These are phyloP conservation scores for Aspergillus jensenii DNA, from an alignment of 2,329 filamentous ascomycete genomes.

Conservation along the genomic window DNA sequence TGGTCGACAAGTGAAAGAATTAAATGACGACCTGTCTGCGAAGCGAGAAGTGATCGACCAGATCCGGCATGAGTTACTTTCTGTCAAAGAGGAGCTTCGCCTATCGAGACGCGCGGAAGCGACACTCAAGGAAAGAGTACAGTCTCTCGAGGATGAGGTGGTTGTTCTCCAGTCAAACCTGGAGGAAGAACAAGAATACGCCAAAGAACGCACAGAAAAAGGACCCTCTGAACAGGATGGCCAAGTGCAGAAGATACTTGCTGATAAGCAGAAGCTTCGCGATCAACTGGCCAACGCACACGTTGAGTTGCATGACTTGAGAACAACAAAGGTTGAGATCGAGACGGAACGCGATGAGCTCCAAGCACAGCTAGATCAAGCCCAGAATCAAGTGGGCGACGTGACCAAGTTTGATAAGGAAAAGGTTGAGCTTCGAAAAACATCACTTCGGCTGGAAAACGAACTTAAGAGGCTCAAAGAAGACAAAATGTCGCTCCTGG, in stretches of 20 bases:
- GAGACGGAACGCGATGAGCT: conserved; percentile 68
- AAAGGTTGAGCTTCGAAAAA: conserved; percentile 65
- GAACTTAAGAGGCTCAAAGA: conserved; percentile 66
- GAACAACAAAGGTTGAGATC: conserved; percentile 56
- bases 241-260: conserved; percentile 56
- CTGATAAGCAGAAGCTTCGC: conserved; percentile 64
- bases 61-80: conserved; percentile 65
- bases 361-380: conserved; percentile 58
- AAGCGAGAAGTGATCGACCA: conserved; percentile 66
- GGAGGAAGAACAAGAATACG: conserved; percentile 64
- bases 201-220: conserved; percentile 56
- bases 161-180: conserved; percentile 67
- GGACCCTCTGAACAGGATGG: conserved; percentile 60
- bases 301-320: conserved; percentile 60
- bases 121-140: conserved; percentile 62
- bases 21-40: conserved; percentile 69
- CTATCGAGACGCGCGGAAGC: conserved; percentile 64
- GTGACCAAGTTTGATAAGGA: conserved; percentile 66
- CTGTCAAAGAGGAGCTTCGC: conserved; percentile 68
- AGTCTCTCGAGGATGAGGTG: conserved; percentile 73
- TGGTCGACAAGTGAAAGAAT: conserved; percentile 69
- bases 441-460: conserved; percentile 67
- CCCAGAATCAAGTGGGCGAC: conserved; percentile 57
- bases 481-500: conserved; percentile 59
- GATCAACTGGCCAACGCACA: conserved; percentile 62